Evolutionary conservation across 495 filamentous ascomycete species (phyloP).

Genomic region (Lichenothelia convexa): DNA sequence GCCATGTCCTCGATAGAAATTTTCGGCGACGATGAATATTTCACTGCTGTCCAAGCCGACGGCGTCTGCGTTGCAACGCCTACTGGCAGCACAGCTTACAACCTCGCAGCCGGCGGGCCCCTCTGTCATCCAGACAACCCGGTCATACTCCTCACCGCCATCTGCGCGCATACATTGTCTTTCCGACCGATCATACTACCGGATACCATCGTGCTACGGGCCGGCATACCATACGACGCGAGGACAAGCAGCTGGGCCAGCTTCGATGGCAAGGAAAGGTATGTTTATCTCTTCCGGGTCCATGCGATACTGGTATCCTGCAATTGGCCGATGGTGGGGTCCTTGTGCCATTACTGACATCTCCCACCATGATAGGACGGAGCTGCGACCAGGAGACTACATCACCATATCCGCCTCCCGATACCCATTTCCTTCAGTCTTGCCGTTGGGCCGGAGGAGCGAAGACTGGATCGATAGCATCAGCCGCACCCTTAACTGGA

Average conservation of each 20-base stretch:
- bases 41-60: constrained; percentile 72
- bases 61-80: constrained; percentile 83
- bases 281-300: too few species aligned
- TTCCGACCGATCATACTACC: constrained; percentile 92
- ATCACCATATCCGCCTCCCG: constrained; percentile 84
- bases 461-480: constrained; percentile 94
- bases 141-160: constrained; percentile 85
- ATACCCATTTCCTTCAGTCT: constrained; percentile 83
- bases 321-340: background rate
- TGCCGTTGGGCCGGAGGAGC: constrained; percentile 50
- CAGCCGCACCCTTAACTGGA: constrained; percentile 82
- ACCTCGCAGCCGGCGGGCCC: constrained; percentile 86
- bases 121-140: constrained; percentile 95
- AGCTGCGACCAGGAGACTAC: constrained; percentile 80
- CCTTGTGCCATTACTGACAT: too few species aligned
- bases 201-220: constrained; percentile 78
- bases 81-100: constrained; percentile 91
- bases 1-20: constrained; percentile 77
- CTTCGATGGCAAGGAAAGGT: constrained; percentile 85
- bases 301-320: background rate
- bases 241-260: constrained; percentile 84
- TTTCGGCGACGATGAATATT: constrained; percentile 91
- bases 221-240: constrained; percentile 85
- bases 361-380: constrained; percentile 31
- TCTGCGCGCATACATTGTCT: constrained; percentile 88